These are phyloP conservation scores for Tolypocladium capitatum DNA, from an alignment of 2,329 filamentous ascomycete genomes.

Conservation along the genomic window DNA sequence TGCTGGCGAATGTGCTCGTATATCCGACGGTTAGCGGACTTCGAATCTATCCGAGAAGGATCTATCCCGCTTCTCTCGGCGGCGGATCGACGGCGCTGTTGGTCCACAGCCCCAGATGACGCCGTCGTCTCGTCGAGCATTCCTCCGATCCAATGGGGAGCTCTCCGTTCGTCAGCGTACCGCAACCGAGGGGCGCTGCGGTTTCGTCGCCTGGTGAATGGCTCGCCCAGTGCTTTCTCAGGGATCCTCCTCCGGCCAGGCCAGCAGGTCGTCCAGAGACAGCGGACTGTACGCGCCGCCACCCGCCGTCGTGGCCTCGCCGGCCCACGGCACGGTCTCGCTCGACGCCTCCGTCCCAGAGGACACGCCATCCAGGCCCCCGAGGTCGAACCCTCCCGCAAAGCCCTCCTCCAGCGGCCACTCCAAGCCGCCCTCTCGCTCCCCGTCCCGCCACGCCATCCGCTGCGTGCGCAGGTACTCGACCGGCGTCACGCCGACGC, in stretches of 20 bases:
- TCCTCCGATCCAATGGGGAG: neutral
- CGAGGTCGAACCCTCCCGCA: neutral
- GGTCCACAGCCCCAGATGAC: neutral
- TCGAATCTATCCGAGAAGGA: no score
- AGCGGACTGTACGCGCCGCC: no score
- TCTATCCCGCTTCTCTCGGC: no score
- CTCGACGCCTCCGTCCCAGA: neutral
- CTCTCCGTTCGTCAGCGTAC: neutral
- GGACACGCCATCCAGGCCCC: neutral
- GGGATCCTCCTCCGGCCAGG: conserved; percentile 4
- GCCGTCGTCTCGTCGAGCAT: neutral
- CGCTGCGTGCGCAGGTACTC: conserved; percentile 17
- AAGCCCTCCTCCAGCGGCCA: conserved; percentile 3
- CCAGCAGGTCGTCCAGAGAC: conserved; percentile 8
- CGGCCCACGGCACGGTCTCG: neutral
- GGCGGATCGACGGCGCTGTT: no score
- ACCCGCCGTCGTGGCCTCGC: neutral
- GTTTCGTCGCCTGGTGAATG: neutral
- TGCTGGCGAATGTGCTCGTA: no score
- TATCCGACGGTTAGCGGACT: no score
- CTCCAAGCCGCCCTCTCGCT: neutral
- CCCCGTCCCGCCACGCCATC: neutral
- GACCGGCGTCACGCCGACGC: conserved; percentile 32
- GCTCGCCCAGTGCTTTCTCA: neutral
- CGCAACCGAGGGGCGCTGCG: neutral